Evolutionary conservation across 2,329 filamentous ascomycete genomes (phyloP), one percentile per base, ranked within the genome.

Genomic region (Calonectria ilicicola): DNA sequence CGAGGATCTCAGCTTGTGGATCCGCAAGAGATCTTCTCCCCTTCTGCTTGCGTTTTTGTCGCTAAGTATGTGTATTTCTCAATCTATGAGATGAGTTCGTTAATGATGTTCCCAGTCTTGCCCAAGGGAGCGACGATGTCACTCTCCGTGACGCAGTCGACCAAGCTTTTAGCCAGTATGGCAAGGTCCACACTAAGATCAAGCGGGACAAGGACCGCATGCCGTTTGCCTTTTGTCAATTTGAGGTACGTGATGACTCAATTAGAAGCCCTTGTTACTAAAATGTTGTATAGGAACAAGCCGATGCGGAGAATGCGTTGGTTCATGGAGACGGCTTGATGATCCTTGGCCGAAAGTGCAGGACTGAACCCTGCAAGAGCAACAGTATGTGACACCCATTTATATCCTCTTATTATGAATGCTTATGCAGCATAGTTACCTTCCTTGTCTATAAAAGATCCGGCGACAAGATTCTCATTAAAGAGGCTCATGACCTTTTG

Each of bases 201-300:
- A 89, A 90, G 44, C 89, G 91, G 21, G 91, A 93, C 76, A 73
- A 71, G 14, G 82, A 82, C 17, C 85, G 89, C 46, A 92, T 93
- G 89, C 91, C 91, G 0, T 92, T 91, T 78, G 91, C 91, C 0
- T 93, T 93, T 75, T 88, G 87, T 26, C 91, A 93, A 77, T 93
- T 86, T 77, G 91, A 89, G 2, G 91, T 91, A 79, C 84, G 88
- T 82, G 29, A 2, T 44, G 2, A 27, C 17, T 40, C 5, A 40
- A 3, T 23, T 14, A 9, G n/a, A 19, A 6, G 6, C 10, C 5
- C 21, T 69, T 15, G 46, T 63, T 14, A 62, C 79, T 85, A 66
- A 86, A 69, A 21, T 12, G 0, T 3, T 19, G 14, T 35, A 29
- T 73, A 91, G 89, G 86, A 84, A 15, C 83, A 86, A 38, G 80